Evolutionary conservation across 73 alveolate genomes (phyloP), one percentile per base, ranked within the genome.

Genomic region (Strombidium stylifer): DNA sequence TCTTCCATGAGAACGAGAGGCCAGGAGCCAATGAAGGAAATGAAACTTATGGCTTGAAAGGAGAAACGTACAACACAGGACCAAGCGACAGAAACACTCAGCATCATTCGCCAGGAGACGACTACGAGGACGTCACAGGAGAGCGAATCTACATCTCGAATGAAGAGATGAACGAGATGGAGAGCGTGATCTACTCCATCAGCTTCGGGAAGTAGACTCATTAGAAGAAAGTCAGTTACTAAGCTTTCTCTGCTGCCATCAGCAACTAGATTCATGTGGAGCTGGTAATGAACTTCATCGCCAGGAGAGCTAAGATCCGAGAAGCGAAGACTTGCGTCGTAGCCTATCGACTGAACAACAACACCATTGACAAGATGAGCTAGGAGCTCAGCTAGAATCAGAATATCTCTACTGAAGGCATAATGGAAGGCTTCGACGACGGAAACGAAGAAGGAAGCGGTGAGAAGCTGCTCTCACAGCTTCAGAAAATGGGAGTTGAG

Each of bases 401-500:
- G 5, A 18, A 52, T 6, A 65, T 10, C n/a, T 7, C 44, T 5
- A 18, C 16, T 1, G 16, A 37, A 5, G 27, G 24, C 12, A 32
- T 67, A n/a, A 52, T 53, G 14, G 81, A 51, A 35, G 84, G 73
- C 4, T 57, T 40, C 21, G 90, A 69, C 50, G 90, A 78, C 55
- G 90, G 84, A 10, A 72, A 72, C 14, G 83, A 69, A 28, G 84
- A 78, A 35, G 90, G 90, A 26, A 40, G 75, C 1, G 90, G 90
- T 0, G 51, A 78, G 37, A 78, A 78, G 50, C 76, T 78, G 12
- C 61, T 78, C 0, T 80, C 68, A 31, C 52, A 69, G 19, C 59
- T 78, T 0, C 49, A 78, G 47, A 78, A 78, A 49, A 78, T 78
- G 90, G 90, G 90, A 0, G 90, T 78, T 6, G 90, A 78, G 48